Base-by-base conservation (phyloP, 2,329 filamentous ascomycete genomes). In the Fusarium proliferatum region DNA sequence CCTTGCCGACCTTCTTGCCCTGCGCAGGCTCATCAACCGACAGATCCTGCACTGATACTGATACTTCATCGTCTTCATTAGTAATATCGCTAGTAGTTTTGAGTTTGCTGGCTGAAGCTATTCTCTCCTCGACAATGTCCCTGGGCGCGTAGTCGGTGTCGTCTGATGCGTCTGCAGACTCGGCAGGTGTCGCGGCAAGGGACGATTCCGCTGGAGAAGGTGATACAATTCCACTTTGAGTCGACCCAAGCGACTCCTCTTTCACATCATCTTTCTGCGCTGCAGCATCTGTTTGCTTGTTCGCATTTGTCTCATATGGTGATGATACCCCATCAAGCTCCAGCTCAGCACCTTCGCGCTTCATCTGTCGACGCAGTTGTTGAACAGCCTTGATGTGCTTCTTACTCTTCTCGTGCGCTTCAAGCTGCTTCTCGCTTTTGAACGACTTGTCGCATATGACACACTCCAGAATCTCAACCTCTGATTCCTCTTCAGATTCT, bases 391-490 rank as follows among this genome's bases (percentile, higher is more conserved):
- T 98, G 69, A 92, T 83, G 78, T 99, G 96, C 83, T 98, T 99
- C 82, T 97, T 99, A 86, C 96, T 98, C 84, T 93, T 94, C 84
- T 98, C 95, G 78, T 99, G 96, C 6, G 93, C 92, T 78, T 97
- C 91, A 69, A 93, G 95, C 79, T 98, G 96, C 74, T 94, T 95
- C 80, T 97, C 93, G 78, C 95, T 98, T 83, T 98, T 90, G 83
- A 98, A 99, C 0, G 84, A 88, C 74, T 93, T 94, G 74, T 90
- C 88, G 82, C 96, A 98, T 9, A 91, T 89, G 6, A 92, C 88
- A 79, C 96, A 98, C 76, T 91, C 91, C 60, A 94, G 88, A 36
- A 90, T 84, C 73, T 92, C 88, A 7, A 88, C 80, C 70, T 89
- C 88, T 4, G 85, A 86, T 33, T 89, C 88, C 17, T 84, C 85